Conservation (phyloP, 2,329 filamentous ascomycete species). For the Penicillium sp. region DNA sequence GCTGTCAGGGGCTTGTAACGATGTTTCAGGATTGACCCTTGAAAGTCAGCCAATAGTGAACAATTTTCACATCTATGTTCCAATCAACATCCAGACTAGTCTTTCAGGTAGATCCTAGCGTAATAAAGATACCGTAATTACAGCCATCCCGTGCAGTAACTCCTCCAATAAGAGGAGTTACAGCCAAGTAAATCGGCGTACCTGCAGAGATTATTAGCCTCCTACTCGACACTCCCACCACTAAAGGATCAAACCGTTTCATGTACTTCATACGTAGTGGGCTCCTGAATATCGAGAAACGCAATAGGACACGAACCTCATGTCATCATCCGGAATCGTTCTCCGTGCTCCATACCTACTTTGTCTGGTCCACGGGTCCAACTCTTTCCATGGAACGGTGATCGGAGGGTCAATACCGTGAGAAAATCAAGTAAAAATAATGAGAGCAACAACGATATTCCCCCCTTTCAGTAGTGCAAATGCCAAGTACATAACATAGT, state of each 20-base stretch:
- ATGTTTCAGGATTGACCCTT: not conserved
- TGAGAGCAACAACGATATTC: not conserved
- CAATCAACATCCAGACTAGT: not conserved
- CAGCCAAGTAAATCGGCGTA: not conserved
- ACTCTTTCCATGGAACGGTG: slow-evolving; percentile 1
- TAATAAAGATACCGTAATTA: not conserved
- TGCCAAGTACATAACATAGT: not conserved
- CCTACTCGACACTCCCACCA: no score
- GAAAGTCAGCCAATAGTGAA: not conserved
- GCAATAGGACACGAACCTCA: not conserved
- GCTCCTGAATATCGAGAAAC: not conserved
- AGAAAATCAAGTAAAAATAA: not conserved
- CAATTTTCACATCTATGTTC: not conserved
- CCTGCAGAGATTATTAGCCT: not conserved
- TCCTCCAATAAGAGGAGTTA: not conserved
- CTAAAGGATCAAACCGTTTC: not conserved
- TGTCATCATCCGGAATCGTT: not conserved
- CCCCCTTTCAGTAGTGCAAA: not conserved
- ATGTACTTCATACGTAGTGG: not conserved
- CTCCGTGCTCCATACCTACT: not conserved
- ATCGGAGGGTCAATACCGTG: not conserved
- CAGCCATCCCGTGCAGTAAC: not conserved
- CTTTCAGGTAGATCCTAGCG: not conserved
- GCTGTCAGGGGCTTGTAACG: not conserved
- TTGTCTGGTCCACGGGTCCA: not conserved